phyloP scores from a whole-genome alignment of 164 flowering plant genomes.

The Hamamelis virginiana region DNA sequence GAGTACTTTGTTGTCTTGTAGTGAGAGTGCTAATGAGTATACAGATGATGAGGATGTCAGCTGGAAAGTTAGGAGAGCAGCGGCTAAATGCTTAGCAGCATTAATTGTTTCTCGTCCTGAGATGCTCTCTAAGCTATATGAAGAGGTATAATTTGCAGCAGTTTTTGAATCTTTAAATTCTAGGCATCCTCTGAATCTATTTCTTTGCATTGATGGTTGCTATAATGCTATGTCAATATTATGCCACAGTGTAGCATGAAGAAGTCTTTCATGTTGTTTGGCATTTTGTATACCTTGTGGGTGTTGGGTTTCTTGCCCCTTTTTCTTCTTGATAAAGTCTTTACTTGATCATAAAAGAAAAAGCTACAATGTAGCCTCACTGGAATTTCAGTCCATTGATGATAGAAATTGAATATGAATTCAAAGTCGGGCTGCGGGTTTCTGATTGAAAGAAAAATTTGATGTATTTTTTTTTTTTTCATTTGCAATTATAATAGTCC shows the following conservation, averaged over 20 bases:
- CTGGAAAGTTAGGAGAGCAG: constrained; percentile 99
- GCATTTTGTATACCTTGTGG: too few relatives aligned
- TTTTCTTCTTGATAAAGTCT: too few relatives aligned
- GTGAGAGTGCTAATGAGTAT: constrained; percentile 95
- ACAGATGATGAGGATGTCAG: constrained; percentile 98
- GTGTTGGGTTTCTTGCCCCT: too few relatives aligned
- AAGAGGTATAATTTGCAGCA: constrained; percentile 51
- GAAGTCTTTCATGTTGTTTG: too few relatives aligned
- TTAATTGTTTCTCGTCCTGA: constrained; percentile 97
- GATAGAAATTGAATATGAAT: too few relatives aligned
- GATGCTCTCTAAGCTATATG: constrained; percentile 81
- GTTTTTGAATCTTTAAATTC: not conserved
- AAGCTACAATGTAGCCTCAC: too few relatives aligned
- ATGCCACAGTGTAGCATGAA: too few relatives aligned
- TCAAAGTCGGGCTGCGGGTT: too few relatives aligned
- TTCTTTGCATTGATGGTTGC: not conserved
- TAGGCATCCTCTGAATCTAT: not conserved
- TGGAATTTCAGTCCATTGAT: too few relatives aligned
- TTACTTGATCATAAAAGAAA: too few relatives aligned
- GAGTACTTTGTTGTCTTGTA: constrained; percentile 23
- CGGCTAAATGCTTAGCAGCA: constrained; percentile 96
- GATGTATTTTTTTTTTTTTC: not conserved
- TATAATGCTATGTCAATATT: not conserved
- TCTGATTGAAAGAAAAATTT: too few relatives aligned
- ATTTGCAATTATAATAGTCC: not conserved